A percentile compares a stretch with the other conserved stretches of the same genome.
Evolutionary conservation across 768 basidiomycete species (phyloP).

Genomic region (Udeniomyces megalosporus): DNA sequence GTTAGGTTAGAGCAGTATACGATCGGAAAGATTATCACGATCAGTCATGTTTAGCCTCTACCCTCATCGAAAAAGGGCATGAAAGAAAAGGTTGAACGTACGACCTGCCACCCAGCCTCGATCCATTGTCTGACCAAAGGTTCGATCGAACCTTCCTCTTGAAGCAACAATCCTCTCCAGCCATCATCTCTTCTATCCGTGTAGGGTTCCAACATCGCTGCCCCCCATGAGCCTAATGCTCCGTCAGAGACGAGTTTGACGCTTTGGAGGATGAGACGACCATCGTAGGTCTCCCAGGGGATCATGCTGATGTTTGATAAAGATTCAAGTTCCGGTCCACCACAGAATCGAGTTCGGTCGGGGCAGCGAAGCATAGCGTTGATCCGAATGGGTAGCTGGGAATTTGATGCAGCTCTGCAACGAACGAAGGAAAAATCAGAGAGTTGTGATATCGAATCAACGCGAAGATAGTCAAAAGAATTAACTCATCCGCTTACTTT

Average conservation of each 20-base stretch:
- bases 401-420: conserved; percentile 49
- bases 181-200: conserved; percentile 48
- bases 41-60: too few relatives aligned
- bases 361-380: conserved; percentile 26
- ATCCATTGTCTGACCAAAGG: conserved; percentile 47
- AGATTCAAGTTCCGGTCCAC: not conserved
- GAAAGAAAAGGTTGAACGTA: conserved; percentile 24
- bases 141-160: conserved; percentile 39
- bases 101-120: conserved; percentile 67
- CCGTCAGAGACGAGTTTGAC: conserved; percentile 24
- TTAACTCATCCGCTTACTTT: conserved; percentile 33
- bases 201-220: conserved; percentile 73
- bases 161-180: conserved; percentile 52
- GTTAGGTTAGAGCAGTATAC: not conserved
- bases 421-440: not conserved
- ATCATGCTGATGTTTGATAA: too few relatives aligned
- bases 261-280: conserved; percentile 41
- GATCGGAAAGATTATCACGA: not conserved
- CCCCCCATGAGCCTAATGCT: conserved; percentile 82
- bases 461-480: not conserved
- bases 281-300: conserved; percentile 29
- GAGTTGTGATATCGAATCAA: not conserved
- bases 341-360: conserved; percentile 16
- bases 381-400: conserved; percentile 48
- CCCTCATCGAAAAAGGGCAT: not conserved